Base-by-base conservation (phyloP, 2,329 filamentous ascomycete genomes). In the Pestalotiopsis sp. region DNA sequence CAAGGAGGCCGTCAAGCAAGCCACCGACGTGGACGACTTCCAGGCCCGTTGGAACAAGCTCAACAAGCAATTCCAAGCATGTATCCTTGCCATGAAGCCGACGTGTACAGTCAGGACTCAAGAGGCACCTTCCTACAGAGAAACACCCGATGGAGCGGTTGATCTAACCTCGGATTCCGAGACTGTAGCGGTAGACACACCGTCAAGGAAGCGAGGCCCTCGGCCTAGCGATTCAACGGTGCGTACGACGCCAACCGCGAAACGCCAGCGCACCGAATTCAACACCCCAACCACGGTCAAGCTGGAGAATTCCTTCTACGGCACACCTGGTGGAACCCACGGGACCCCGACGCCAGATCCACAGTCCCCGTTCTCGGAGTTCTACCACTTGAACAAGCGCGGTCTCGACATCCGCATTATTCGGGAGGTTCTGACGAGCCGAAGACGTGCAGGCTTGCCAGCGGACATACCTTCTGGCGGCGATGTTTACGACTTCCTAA, bases 401-500 rank as follows among this genome's bases (percentile, higher is more conserved):
- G 83, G 84, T 3, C 80, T 84, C 39, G 85, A 84, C 0, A 79
- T 90, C 2, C 77, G 78, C 3, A 80, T 85, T 49, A 87, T 93
- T 1, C 84, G 86, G 0, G 77, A 82, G 0, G 84, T 89, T 12
- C 90, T 92, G 14, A 78, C 81, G 20, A 79, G 82, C 3, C 87
- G 87, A 13, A 86, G 85, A 31, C 83, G 82, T 20, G 85, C 88
- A 0, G 89, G 90, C 0, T 83, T 90, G 72, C 89, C 88, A 0
- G 72, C 70, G 9, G 85, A 86, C 6, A 82, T 89, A 0, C 86
- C 89, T 0, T 86, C 90, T 0, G 84, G 87, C 0, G 86, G 31
- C 1, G 31, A 88, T 49, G 89, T 91, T 0, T 88, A 90, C 25
- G 85, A 90, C 36, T 82, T 82, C 0, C 81, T 92, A 17, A 89